Base-by-base conservation (phyloP, 805 yeast genomes). In the Wickerhamiella allomyrinae region DNA sequence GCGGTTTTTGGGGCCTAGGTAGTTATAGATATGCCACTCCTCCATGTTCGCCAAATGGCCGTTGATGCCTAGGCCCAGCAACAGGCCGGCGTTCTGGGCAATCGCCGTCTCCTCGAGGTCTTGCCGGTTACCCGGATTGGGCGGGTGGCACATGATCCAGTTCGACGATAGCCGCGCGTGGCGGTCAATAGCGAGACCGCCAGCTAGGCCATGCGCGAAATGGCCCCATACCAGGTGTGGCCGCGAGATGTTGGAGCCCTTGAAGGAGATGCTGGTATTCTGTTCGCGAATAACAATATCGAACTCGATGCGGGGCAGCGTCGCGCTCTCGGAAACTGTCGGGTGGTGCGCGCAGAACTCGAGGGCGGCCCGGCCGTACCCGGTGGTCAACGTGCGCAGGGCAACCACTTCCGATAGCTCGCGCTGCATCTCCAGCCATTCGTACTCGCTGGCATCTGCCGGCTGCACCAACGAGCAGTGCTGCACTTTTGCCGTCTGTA, bases 11-110 rank as follows among this genome's bases (percentile, higher is more conserved):
- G 95, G 94, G 0, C 95, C 94, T 41, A 91, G 63, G 50, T 85
- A 86, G 55, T 89, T 87, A 58, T 85, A 91, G 23, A 89, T 81
- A 56, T 87, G 95, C 96, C 97, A 91, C 58, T 91, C 95, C 54
- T 89, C 97, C 20, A 91, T 62, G 34, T 70, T 68, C 43, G 72
- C 76, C 52, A 91, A 62, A 56, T 87, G 95, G 0, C 97, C 97
- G 60, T 84, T 84, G 23, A 91, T 63, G 0, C 99, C 99, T 20
- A 91, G 65, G 0, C 96, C 98, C 15, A 85, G 61, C n/a, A 91
- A 60, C 51, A 91, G 86, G 0, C 99, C 99, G 19, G 95, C 96
- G 64, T 87, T 95, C 47, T 83, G 87, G 0, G 94, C 72, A 50
- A 74, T 76, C 27, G 36, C 21, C 34, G 8, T 33, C 34, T 29